Base-by-base conservation (phyloP, 139 green algal genomes). In the Edaphochlamys debaryana region DNA sequence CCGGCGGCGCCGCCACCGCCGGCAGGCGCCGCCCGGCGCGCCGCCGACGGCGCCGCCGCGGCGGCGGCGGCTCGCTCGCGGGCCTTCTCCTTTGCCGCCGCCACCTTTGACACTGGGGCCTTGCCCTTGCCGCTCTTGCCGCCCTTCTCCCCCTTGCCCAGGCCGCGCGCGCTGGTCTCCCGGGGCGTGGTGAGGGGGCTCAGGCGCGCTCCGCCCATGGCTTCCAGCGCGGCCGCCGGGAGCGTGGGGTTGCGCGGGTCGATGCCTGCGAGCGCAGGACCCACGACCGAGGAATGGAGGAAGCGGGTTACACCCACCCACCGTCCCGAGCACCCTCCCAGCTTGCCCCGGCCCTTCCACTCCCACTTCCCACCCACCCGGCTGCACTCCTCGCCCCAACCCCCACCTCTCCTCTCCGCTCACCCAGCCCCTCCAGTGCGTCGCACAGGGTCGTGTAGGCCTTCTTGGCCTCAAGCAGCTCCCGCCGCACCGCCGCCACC, bases 401-500 rank as follows among this genome's bases (percentile, higher is more conserved):
- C 23, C 15, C 64, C 25, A 36, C 29, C 69, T 63, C n/a, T n/a
- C 42, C 29, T 37, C n/a, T 8, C 58, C 58, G 23, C 58, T 22
- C 41, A 82, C 76, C 76, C 4, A 82, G 23, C 32, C 32, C 63
- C 64, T 82, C 76, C 60, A 82, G 76, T 32, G 41, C n/a, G 27
- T 73, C 42, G 19, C 76, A 82, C 62, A 82, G 76, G 62, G 13
- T 4, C 42, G 41, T 13, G 76, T 84, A 40, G 7, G 45, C 23
- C 78, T 84, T 84, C 50, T 76, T 75, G 29, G 50, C 34, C 23
- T 84, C 78, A 48, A 84, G 78, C 78, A 84, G 66, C 78, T 84
- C 78, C 78, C 66, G 45, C 48, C 66, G 66, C 36, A 84, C 66
- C 41, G 66, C 78, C 27, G 48, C 66, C 78, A 84, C 78, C 78